Evolutionary conservation across 179 eudicot genomes (phyloP), one percentile per base, ranked within the genome.

Genomic region (Beta macrorhiza): DNA sequence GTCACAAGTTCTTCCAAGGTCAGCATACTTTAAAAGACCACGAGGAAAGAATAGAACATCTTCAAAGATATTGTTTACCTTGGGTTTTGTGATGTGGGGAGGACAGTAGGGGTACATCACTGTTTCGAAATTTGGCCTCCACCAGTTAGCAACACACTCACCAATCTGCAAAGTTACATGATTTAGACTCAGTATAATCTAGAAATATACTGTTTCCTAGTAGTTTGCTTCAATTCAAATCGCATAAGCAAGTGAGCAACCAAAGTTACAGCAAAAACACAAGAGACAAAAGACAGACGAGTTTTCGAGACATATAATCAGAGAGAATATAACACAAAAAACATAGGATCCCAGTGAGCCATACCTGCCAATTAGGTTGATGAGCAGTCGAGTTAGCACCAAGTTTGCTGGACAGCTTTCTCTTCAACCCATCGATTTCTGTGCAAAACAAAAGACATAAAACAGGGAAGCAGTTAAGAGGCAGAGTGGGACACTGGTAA

Each of bases 101-200:
- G 98, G 99, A 79, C 94, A 92, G 82, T 93, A 93, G 5, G 99
- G 99, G 82, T 95, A 95, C 93, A 95, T 88, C 57, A 86, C 87
- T 55, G 95, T 91, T 84, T 95, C 97, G 62, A 93, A 95, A 81
- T 93, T 91, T 64, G 99, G 99, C 83, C 99, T 92, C 98, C 98
- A 95, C 99, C 97, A 95, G 63, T 78, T 82, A 75, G 96, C 98
- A 71, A 91, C 98, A 81, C 96, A 93, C 84, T 95, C 98, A 19
- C 99, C 99, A 84, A 95, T 89, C 98, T 95, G 93, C 84, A 89
- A 80, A 75, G 29, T 71, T 11, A 61, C 17, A 64, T 17, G 49
- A 56, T 45, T 59, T 59, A 29, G 69, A 72, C 5, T 8, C 7
- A 53, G 53, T 4, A 44, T 44, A 3, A 5, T 11, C 63, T 8